A percentile compares a stretch with the other conserved stretches of the same genome.
phyloP scores from a whole-genome alignment of 192 early-diverging fungal genomes.

The Anaeromyces robustus region DNA sequence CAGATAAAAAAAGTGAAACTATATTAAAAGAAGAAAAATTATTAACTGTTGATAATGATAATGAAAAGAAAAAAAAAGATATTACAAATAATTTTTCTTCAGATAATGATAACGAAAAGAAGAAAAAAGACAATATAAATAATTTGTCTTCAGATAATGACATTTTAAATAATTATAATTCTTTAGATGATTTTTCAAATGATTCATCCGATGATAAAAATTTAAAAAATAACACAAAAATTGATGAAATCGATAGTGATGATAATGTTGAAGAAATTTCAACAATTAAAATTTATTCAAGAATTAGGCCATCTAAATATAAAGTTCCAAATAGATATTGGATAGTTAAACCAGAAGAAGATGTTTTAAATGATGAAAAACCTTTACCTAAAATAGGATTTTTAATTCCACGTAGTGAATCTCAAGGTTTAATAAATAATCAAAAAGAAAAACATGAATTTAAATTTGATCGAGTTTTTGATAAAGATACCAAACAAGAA shows the following conservation, averaged over 20 bases:
- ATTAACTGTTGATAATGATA: neutral
- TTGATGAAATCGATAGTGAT: neutral
- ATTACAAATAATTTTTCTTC: neutral
- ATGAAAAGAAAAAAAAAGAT: neutral
- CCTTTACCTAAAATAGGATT: neutral
- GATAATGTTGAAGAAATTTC: neutral
- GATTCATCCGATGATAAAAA: neutral
- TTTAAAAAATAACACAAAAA: neutral
- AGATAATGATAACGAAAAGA: neutral
- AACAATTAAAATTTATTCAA: neutral
- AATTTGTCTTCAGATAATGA: neutral
- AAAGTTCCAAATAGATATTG: neutral
- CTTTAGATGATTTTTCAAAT: too few species aligned
- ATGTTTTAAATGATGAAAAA: neutral
- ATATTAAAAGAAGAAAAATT: neutral
- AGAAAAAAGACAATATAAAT: too few species aligned
- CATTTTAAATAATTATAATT: too few species aligned
- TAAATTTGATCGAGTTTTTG: conserved; percentile 36
- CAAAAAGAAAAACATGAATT: conserved; percentile 34
- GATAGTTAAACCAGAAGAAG: neutral
- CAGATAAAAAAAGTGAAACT: neutral
- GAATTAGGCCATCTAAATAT: neutral
- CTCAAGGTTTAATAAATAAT: conserved; percentile 32
- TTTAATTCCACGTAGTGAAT: neutral
- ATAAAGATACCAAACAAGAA: conserved; percentile 28